Conservation (phyloP, 2,329 filamentous ascomycete genomes). For the Metarhizium brunneum region DNA sequence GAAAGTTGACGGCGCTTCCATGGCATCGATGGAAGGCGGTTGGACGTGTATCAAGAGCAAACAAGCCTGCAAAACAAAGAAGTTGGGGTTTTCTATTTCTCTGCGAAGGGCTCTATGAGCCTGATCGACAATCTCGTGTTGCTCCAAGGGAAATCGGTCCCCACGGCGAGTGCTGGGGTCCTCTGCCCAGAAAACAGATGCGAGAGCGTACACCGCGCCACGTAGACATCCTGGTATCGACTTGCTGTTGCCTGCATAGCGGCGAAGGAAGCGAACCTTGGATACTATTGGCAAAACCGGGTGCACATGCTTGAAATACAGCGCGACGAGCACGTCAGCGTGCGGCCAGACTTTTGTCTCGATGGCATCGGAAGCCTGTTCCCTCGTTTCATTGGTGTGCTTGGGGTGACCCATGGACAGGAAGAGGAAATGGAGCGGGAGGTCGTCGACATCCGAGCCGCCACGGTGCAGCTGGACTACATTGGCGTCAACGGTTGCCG, state of each 20-base stretch:
- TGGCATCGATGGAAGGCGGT: constrained; percentile 33
- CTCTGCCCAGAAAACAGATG: constrained; percentile 14
- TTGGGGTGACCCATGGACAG: constrained; percentile 35
- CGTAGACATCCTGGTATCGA: constrained; percentile 34
- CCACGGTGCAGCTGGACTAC: constrained; percentile 32
- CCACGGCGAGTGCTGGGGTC: constrained; percentile 1
- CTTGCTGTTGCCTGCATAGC: constrained; percentile 26
- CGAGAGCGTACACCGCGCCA: constrained; percentile 35
- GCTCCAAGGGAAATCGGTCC: constrained; percentile 22
- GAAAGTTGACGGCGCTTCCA: constrained; percentile 37
- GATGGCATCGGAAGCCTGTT: constrained; percentile 30
- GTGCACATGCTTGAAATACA: constrained; percentile 37
- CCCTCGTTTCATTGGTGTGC: constrained; percentile 27
- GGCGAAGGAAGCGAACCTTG: constrained; percentile 31
- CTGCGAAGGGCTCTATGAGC: constrained; percentile 32
- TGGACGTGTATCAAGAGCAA: constrained; percentile 35
- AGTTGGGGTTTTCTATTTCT: constrained; percentile 36
- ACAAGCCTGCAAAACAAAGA: constrained; percentile 37
- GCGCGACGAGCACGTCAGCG: constrained; percentile 29
- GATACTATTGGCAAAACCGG: constrained; percentile 33
- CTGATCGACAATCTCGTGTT: constrained; percentile 31
- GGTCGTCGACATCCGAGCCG: constrained; percentile 20
- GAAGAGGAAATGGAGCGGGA: constrained; percentile 36
- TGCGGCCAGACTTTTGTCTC: constrained; percentile 31
- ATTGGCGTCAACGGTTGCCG: constrained; percentile 34